These are phyloP conservation scores for Exophiala spinifera DNA, from an alignment of 2,329 filamentous ascomycete genomes.

Conservation along the genomic window DNA sequence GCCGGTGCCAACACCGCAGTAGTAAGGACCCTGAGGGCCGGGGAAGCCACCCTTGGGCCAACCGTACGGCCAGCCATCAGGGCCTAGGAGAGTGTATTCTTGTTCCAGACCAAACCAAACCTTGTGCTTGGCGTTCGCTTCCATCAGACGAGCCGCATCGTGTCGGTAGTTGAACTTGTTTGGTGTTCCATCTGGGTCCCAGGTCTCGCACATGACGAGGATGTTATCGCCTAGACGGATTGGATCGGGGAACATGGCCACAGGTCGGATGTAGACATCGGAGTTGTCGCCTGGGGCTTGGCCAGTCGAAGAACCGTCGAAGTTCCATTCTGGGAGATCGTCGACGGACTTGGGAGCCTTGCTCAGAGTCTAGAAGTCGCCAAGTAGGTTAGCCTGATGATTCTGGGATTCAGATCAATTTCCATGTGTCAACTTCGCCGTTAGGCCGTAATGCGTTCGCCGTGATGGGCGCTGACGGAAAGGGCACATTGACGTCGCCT, in stretches of 20 bases:
- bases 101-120: constrained; percentile 99
- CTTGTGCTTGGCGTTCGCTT: constrained; percentile 73
- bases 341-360: constrained; percentile 57
- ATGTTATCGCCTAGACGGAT: constrained; percentile 89
- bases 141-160: constrained; percentile 86
- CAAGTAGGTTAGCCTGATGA: constrained; percentile 15
- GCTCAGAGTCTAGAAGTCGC: constrained; percentile 56
- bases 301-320: constrained; percentile 83
- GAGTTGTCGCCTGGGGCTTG: constrained; percentile 95
- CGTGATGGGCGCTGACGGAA: constrained; percentile 2
- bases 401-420: constrained; percentile 18
- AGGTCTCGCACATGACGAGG: constrained; percentile 90
- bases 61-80: constrained; percentile 84
- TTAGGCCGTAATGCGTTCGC: constrained; percentile 9
- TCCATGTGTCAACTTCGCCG: constrained; percentile 23
- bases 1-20: constrained; percentile 95
- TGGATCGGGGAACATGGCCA: constrained; percentile 85
- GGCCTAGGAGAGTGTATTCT: constrained; percentile 91
- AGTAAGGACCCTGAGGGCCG: constrained; percentile 90
- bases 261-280: constrained; percentile 91
- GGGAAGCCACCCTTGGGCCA: constrained; percentile 87
- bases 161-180: constrained; percentile 99
- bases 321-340: constrained; percentile 76
- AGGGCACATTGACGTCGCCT: constrained; percentile 10
- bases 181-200: constrained; percentile 87